Conservation (phyloP, 805 yeast genomes). For the Saccharomycopsis capsularis region DNA sequence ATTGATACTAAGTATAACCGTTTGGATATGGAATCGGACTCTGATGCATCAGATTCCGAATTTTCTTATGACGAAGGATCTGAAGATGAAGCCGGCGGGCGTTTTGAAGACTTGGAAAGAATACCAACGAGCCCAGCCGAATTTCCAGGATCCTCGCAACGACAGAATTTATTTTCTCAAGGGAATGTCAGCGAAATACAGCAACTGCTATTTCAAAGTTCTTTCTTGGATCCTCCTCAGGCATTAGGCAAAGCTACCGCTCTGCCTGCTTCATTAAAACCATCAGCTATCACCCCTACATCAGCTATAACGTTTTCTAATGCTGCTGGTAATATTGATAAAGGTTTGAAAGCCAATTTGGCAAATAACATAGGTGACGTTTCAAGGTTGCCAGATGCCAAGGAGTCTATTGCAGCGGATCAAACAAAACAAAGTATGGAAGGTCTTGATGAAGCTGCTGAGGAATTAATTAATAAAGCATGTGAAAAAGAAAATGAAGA, state of each 20-base stretch:
- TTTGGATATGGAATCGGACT: constrained; percentile 12
- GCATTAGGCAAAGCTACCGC: neutral
- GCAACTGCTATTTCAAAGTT: too few relatives aligned
- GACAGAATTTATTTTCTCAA: neutral
- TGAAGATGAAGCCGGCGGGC: neutral
- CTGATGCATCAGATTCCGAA: constrained; percentile 21
- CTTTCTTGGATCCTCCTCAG: neutral
- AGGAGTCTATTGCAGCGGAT: too few relatives aligned
- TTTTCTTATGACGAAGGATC: neutral
- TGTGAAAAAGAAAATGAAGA: too few relatives aligned
- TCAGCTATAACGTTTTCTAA: constrained; percentile 1
- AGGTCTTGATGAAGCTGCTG: too few relatives aligned
- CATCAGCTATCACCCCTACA: neutral
- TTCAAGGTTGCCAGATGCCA: too few relatives aligned
- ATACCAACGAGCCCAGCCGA: neutral
- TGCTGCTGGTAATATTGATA: constrained; percentile 1
- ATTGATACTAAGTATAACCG: constrained; percentile 33
- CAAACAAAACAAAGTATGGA: too few relatives aligned
- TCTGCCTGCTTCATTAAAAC: neutral
- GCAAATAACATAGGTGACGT: too few relatives aligned
- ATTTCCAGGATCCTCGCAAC: neutral
- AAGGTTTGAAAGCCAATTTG: neutral
- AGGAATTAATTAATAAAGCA: too few relatives aligned
- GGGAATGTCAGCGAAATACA: neutral
- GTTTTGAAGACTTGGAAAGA: neutral